Evolutionary conservation across 345 rosid species (phyloP), one percentile per base, ranked within the genome.

Genomic region (Geranium rotundifolium): DNA sequence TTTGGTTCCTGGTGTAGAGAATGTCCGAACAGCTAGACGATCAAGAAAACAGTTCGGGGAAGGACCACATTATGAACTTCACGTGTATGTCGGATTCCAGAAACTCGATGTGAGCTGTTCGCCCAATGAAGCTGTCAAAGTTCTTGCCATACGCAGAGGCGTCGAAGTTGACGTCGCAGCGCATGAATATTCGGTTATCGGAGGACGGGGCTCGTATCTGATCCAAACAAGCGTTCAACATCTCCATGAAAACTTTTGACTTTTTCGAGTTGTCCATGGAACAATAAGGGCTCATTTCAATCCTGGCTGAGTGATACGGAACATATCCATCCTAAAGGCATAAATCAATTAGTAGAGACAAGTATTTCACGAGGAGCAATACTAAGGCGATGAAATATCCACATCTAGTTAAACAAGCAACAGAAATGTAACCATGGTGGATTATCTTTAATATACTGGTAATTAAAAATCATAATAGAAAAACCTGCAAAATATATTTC

Each of bases 31-130:
- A 34, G 10, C 4, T 34, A 1, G 41, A 4, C 10, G 41, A 46
- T 46, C 12, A 46, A 9, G 52, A 46, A 12, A 93, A 93, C 5
- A 88, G 20, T 58, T 90, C 86, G 1, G 73, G 90, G 76, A 86
- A 93, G 54, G 99, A 93, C 99, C 99, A 88, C 96, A 93, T 90
- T 58, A 90, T 79, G 84, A 90, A 88, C 72, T 81, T 82, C 23
- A 86, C 92, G 68, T 83, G 90, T 65, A 83, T 67, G 65, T 93
- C 97, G 0, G 97, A 76, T 71, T 93, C 97, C 73, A 93, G 69
- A 74, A 93, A 93, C 73, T 93, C 99, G 0, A 90, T 90, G 67
- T 93, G 99, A 64, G 99, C 99, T 57, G 99, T 91, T 60, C 97
- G 78, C 15, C 99, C 99, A 0, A 93, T 88, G 67, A 90, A 74